A percentile compares a stretch with the other conserved stretches of the same genome.
These are phyloP conservation scores for Leccinum rimulosum DNA, from an alignment of 768 basidiomycete genomes.

Conservation along the genomic window DNA sequence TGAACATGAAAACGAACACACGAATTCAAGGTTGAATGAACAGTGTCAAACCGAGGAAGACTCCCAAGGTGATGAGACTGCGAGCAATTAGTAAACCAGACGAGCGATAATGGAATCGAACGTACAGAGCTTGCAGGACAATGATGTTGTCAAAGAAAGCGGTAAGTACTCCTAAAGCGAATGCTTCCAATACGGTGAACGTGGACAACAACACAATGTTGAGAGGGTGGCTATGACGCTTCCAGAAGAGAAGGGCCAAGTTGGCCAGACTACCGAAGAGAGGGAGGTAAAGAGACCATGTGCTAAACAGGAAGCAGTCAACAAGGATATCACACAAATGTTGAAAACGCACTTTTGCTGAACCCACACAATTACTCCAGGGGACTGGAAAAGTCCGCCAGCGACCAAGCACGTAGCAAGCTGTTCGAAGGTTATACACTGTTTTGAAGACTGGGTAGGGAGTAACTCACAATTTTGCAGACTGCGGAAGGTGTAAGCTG, in stretches of 20 bases:
- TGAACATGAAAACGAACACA: neutral
- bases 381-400: slow-evolving; percentile 64
- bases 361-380: slow-evolving; percentile 65
- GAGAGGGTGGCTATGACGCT: slow-evolving; percentile 85
- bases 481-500: slow-evolving; percentile 41
- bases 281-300: slow-evolving; percentile 79
- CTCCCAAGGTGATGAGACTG: slow-evolving; percentile 84
- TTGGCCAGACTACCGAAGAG: slow-evolving; percentile 77
- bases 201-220: slow-evolving; percentile 82
- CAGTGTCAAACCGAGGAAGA: slow-evolving; percentile 90
- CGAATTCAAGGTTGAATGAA: slow-evolving; percentile 40
- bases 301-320: slow-evolving; percentile 36
- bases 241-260: slow-evolving; percentile 84
- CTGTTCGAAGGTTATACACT: slow-evolving; percentile 28
- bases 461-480: slow-evolving; percentile 61
- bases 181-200: slow-evolving; percentile 90
- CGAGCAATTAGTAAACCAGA: slow-evolving; percentile 9
- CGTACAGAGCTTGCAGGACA: slow-evolving; percentile 85
- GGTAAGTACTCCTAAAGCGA: slow-evolving; percentile 82
- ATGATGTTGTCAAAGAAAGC: slow-evolving; percentile 70
- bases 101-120: slow-evolving; percentile 6
- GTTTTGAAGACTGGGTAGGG: neutral
- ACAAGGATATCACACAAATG: neutral
- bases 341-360: slow-evolving; percentile 53
- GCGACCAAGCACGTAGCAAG: slow-evolving; percentile 79